Evolutionary conservation across 2,329 filamentous ascomycete species (phyloP).

Genomic region (Gnomoniopsis sp.): DNA sequence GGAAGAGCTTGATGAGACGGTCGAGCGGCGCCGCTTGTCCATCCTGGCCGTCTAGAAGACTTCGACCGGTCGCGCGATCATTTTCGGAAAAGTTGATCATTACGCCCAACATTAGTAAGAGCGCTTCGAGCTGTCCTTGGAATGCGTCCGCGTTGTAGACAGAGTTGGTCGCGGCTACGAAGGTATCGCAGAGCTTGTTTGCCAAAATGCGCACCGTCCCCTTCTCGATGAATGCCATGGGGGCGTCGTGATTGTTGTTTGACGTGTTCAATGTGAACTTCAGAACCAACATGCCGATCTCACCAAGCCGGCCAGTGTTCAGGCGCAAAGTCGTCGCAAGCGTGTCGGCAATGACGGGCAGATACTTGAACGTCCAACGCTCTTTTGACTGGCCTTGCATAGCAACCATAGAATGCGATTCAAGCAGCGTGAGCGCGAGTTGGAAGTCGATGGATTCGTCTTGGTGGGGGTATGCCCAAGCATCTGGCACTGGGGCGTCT

Average conservation of each 20-base stretch:
- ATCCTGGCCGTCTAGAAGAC: constrained; percentile 38
- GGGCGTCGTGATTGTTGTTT: constrained; percentile 71
- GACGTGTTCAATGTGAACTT: constrained; percentile 81
- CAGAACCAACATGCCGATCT: constrained; percentile 48
- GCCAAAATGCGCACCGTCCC: constrained; percentile 49
- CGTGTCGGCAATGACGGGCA: constrained; percentile 49
- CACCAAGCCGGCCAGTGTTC: constrained; percentile 34
- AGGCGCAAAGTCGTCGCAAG: constrained; percentile 36
- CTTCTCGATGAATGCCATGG: constrained; percentile 64
- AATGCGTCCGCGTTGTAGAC: constrained; percentile 47
- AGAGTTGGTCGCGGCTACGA: constrained; percentile 44
- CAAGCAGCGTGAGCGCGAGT: constrained; percentile 46
- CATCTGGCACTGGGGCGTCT: constrained; percentile 29
- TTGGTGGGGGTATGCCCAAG: constrained; percentile 33
- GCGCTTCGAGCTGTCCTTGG: constrained; percentile 57
- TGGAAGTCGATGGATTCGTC: constrained; percentile 37
- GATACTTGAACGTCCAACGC: constrained; percentile 46
- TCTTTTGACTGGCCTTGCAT: constrained; percentile 40
- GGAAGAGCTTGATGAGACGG: constrained; percentile 61
- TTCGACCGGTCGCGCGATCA: constrained; percentile 57
- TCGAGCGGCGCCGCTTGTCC: constrained; percentile 46
- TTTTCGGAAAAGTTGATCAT: constrained; percentile 87
- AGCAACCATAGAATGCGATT: constrained; percentile 49
- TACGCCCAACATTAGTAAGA: constrained; percentile 75
- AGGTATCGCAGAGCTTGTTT: constrained; percentile 48